phyloP scores from a whole-genome alignment of 176 grass and related monocot genomes.

The Paspalum notatum region DNA sequence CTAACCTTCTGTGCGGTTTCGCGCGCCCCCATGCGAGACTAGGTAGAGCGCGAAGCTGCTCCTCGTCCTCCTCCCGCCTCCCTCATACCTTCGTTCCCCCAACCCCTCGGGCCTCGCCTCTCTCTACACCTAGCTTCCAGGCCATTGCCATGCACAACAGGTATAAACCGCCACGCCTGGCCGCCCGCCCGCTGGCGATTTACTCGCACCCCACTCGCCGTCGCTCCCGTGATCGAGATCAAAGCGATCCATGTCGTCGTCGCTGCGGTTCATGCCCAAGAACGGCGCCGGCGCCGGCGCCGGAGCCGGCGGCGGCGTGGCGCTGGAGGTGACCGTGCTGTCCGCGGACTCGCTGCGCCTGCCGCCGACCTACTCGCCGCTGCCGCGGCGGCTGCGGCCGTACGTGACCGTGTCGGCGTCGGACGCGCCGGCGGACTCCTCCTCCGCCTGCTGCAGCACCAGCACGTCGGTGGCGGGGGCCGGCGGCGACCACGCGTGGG shows the following conservation, averaged over 20 bases:
- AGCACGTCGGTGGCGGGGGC: constrained; percentile 8
- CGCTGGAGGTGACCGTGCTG: constrained; percentile 79
- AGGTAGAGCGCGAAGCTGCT: constrained; percentile 10
- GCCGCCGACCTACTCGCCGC: constrained; percentile 50
- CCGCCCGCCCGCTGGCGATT: background rate
- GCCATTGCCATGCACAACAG: constrained; percentile 5
- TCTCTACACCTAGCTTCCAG: no score
- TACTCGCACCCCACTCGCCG: background rate
- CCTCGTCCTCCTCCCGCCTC: constrained; percentile 44
- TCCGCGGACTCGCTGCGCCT: constrained; percentile 72
- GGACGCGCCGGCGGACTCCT: background rate
- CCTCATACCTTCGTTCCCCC: constrained; percentile 22
- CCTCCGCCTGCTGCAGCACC: background rate
- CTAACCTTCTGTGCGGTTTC: constrained; percentile 57
- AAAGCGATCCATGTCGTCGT: background rate
- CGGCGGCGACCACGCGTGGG: constrained; percentile 57
- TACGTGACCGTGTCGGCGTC: constrained; percentile 61
- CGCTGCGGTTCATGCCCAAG: constrained; percentile 30
- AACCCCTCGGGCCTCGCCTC: no score
- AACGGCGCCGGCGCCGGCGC: background rate
- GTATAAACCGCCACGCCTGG: constrained; percentile 38
- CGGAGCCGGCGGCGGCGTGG: constrained; percentile 30
- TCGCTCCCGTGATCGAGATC: background rate
- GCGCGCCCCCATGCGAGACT: constrained; percentile 35
- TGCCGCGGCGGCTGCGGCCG: constrained; percentile 64